Conservation (phyloP, 1,139 yeast species). For the Casaregolazyma suthepensis region DNA sequence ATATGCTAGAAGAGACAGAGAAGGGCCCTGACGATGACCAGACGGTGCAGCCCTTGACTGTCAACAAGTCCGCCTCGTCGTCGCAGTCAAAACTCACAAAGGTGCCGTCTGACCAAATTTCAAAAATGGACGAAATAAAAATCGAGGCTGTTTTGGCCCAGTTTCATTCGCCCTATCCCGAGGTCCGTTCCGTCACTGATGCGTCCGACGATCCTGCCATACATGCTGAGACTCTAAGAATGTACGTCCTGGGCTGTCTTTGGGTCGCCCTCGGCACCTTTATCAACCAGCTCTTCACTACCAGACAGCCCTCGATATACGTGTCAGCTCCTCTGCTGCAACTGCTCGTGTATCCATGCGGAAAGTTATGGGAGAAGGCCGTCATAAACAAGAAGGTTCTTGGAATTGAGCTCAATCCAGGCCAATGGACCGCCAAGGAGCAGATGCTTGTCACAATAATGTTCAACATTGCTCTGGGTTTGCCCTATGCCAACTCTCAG, state of each 20-base stretch:
- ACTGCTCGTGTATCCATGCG: slow-evolving; percentile 49
- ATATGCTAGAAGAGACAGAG: background rate
- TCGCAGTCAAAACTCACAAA: background rate
- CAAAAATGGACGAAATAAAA: slow-evolving; percentile 3
- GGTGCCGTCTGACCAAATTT: background rate
- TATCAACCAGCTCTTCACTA: slow-evolving; percentile 51
- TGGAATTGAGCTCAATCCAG: slow-evolving; percentile 51
- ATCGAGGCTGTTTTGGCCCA: slow-evolving; percentile 37
- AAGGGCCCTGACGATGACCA: background rate
- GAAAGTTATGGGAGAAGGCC: slow-evolving; percentile 35
- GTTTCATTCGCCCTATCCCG: slow-evolving; percentile 46
- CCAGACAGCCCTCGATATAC: slow-evolving; percentile 47
- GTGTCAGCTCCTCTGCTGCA: slow-evolving; percentile 47
- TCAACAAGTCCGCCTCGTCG: background rate
- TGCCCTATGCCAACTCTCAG: slow-evolving; percentile 33
- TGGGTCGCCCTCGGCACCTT: slow-evolving; percentile 54
- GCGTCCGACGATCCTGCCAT: slow-evolving; percentile 39
- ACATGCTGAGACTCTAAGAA: slow-evolving; percentile 52
- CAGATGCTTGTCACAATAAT: slow-evolving; percentile 46
- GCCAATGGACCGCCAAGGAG: slow-evolving; percentile 63
- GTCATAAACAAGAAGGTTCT: background rate
- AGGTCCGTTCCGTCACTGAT: slow-evolving; percentile 43
- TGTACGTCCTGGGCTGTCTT: slow-evolving; percentile 47
- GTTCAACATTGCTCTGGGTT: slow-evolving; percentile 34
- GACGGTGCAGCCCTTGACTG: background rate